Conservation (phyloP, 345 rosid species). For the Eucalyptus cloeziana region DNA sequence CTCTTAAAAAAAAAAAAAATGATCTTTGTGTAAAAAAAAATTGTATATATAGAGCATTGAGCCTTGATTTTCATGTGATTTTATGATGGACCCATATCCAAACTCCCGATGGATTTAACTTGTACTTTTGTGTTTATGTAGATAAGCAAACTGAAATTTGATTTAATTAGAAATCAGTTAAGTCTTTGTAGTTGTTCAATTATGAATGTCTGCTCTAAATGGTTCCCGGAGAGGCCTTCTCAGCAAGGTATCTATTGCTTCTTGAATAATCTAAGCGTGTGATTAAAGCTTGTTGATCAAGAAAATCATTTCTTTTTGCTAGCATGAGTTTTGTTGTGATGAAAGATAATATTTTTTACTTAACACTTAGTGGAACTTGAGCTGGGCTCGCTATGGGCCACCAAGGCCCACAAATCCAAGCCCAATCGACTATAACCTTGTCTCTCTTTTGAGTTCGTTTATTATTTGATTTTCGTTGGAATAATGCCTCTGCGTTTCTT, state of each 20-base stretch:
- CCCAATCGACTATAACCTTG: neutral
- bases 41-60: too few relatives aligned
- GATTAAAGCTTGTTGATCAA: neutral
- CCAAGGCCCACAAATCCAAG: neutral
- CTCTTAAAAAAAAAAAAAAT: neutral
- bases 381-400: neutral
- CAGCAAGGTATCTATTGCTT: neutral
- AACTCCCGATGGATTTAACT: fast-evolving
- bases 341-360: neutral
- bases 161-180: fast-evolving
- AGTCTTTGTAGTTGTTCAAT: neutral
- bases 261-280: neutral
- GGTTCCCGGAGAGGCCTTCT: neutral
- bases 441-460: neutral
- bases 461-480: neutral
- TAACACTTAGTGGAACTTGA: neutral
- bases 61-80: neutral
- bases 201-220: neutral
- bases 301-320: neutral
- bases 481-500: neutral
- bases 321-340: neutral
- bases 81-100: fast-evolving
- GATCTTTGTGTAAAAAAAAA: too few relatives aligned
- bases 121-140: fast-evolving
- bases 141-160: fast-evolving